Evolutionary conservation across 176 grass and related monocot genomes (phyloP), one percentile per base, ranked within the genome.

Genomic region (Musa itinerans): DNA sequence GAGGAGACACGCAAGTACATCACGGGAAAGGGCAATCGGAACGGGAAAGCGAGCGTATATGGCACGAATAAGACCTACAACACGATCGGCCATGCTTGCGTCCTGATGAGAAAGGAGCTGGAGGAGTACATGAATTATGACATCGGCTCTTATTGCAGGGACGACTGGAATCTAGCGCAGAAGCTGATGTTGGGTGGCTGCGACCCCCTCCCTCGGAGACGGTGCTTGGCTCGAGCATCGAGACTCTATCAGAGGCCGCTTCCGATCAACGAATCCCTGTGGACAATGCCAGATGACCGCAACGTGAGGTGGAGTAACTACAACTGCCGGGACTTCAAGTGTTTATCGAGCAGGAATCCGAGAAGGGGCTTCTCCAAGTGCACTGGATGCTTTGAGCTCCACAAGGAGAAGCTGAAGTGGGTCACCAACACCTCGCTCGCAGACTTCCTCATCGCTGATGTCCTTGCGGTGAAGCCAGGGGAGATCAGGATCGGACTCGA

Each of bases 231-330:
- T 9, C 79, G 78, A 0, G 93, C 93, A 0, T 89, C 93, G 26
- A 92, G 90, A 80, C 67, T 93, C 27, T 90, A 78, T 82, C 53
- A 64, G 9, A 34, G 54, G 8, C 88, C 90, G 7, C 74, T 89
- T 12, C 83, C 87, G 17, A 78, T 92, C 68, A 85, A 82, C 21
- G 81, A 83, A 34, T 97, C 93, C 0, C 55, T 97, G 1, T 97
- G 93, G 93, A 73, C 43, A 2, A 67, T 83, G 11, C 93, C 90
- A 0, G 93, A 93, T 67, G 83, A 90, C 64, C 79, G 83, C 27
- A 97, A 87, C 64, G 93, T 97, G 17, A 81, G 93, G 52, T 97
- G 93, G 93, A 88, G 68, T 52, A 83, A 79, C 29, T 97, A 97
- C 81, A 82, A 90, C 13, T 97, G 93, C 58, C 85, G 83, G 59